Evolutionary conservation across 495 filamentous ascomycete species (phyloP), one percentile per base, ranked within the genome.

Genomic region (Lophiotrema nucula): DNA sequence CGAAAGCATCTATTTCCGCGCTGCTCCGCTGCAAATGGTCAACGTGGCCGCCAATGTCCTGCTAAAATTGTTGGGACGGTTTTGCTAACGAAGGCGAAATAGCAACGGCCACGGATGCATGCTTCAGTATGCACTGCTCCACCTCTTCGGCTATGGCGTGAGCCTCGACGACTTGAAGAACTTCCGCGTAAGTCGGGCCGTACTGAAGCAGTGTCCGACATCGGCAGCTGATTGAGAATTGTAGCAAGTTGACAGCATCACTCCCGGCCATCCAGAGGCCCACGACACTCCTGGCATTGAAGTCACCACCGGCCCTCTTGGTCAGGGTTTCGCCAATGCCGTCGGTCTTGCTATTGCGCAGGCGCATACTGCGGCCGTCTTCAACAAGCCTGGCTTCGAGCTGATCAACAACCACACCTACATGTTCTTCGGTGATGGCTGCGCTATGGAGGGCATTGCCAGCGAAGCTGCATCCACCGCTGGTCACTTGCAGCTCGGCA

Each of bases 101-200:
- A 97, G 92, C 47, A 98, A 98, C 79, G 93, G 93, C 60, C 93
- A 98, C 76, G 93, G 87, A 61, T 98, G 93, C 81, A 96, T 97
- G 92, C 89, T 98, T 53, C 93, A 96, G 74, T 99, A 99, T 85
- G 87, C 93, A 68, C 82, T 99, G 64, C 87, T 99, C 62, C 93
- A 99, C 80, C 81, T 99, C 24, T 95, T 90, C 77, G 93, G 95
- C 73, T 99, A 95, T 73, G 82, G 74, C 48, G 33, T 97, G 43
- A 79, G 83, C 61, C 74, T 99, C 51, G 90, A 97, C 62, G 92
- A 97, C 78, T 69, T 99, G 64, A 97, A 97, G 84, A 73, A 75
- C 65, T 99, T 97, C 88, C 86, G 93, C 69, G 90, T 95, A 85
- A 70, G 89, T 83, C 16, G 22, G n/a, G 19, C 44, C 54, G 48